Evolutionary conservation across 2,329 filamentous ascomycete species (phyloP), one percentile per base, ranked within the genome.

Genomic region (Gremmenia infestans): DNA sequence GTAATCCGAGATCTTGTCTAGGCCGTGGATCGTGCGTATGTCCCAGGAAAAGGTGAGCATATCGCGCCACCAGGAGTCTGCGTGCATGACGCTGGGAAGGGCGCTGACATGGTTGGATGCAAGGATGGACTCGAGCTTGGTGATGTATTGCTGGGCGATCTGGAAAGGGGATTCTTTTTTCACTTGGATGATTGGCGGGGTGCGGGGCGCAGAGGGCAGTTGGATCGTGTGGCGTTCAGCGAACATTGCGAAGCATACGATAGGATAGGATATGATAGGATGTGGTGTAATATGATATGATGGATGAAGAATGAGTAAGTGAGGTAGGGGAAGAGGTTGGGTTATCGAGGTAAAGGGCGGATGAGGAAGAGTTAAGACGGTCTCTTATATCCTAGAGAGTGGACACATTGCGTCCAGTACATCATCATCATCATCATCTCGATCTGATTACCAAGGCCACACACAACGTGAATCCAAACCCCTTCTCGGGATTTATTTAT

Each of bases 41-140:
- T 74, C 72, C 73, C 72, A 76, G 4, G 71, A 67, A 0, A 75
- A 62, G 7, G 69, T 68, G 11, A 75, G 66, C 40, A 71, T 68
- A 53, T 76, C 73, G 17, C 73, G 68, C 73, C 72, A 75, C 54
- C 56, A 60, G 40, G 32, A 52, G n/a, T 58, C 40, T n/a, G 53
- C 48, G 37, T 57, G 55, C 52, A 57, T 54, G 28, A 57, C 42
- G 8, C 22, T 51, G 12, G 48, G 17, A n/a, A 55, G 48, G 32
- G 42, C 48, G 7, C 25, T 8, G 35, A 52, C 28, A 37, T 58
- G 50, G 28, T 58, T 58, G 43, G 35, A 56, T 22, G 48, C 47
- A 9, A 60, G 48, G 6, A 58, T 36, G 8, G 46, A 14, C 48
- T 58, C 58, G n/a, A 60, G 47, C 12, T 54, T 60, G 8, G 46